Conservation (phyloP, 352 stramenopile species). For the Phytophthora pisi region DNA sequence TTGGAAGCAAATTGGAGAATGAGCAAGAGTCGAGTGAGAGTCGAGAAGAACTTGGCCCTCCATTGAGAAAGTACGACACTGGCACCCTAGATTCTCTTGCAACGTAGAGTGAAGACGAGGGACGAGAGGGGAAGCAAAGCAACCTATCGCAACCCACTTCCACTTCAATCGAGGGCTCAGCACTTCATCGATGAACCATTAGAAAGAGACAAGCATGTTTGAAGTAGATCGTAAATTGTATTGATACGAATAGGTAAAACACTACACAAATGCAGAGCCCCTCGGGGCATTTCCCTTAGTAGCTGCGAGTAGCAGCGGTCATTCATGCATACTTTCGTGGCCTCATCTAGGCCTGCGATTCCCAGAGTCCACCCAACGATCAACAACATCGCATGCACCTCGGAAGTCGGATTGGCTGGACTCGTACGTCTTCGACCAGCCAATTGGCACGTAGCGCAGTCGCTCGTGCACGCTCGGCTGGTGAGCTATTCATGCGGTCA, state of each 20-base stretch:
- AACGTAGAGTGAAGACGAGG: neutral
- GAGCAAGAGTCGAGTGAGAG: constrained; percentile 1
- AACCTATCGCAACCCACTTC: neutral
- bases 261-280: constrained; percentile 18
- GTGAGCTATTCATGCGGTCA: constrained; percentile 90
- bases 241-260: constrained; percentile 9
- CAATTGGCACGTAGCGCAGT: constrained; percentile 96
- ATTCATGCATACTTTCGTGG: constrained; percentile 1
- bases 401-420: constrained; percentile 99
- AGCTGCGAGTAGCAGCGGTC: neutral
- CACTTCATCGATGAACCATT: neutral
- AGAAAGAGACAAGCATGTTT: neutral
- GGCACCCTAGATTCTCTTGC: constrained; percentile 5
- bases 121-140: neutral
- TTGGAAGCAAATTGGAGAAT: constrained; percentile 40
- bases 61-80: constrained; percentile 8
- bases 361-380: constrained; percentile 96
- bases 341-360: constrained; percentile 48
- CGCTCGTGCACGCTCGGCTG: constrained; percentile 94
- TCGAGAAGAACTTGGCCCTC: neutral
- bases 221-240: neutral
- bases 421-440: constrained; percentile 99
- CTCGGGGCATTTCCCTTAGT: neutral
- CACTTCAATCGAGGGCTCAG: neutral
- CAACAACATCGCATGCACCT: constrained; percentile 97